These are phyloP conservation scores for Melocanna baccifera DNA, from an alignment of 176 grass and related monocot genomes.

Conservation along the genomic window DNA sequence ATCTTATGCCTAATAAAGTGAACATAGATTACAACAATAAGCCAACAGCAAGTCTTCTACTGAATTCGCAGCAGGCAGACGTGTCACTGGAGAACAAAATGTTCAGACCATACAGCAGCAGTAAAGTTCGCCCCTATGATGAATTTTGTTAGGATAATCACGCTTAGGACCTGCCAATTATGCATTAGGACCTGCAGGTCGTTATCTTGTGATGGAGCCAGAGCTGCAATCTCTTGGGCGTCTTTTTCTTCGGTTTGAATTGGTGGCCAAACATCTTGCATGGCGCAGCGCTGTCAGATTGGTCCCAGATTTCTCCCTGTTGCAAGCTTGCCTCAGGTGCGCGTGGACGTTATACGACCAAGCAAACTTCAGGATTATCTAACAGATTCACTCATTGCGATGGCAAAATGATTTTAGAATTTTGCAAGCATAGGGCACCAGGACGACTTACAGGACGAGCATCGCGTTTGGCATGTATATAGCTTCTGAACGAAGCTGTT, in stretches of 20 bases:
- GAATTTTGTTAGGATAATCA: constrained; percentile 20
- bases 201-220: constrained; percentile 6
- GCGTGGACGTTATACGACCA: constrained; percentile 25
- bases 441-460: not conserved
- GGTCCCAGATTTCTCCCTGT: constrained; percentile 22
- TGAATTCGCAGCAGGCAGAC: constrained; percentile 9
- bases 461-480: not conserved
- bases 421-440: not conserved
- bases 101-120: not conserved
- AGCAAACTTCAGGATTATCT: not conserved
- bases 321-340: constrained; percentile 10
- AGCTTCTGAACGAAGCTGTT: constrained; percentile 15
- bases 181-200: constrained; percentile 24
- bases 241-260: constrained; percentile 51
- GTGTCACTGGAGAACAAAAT: constrained; percentile 4
- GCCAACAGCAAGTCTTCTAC: constrained; percentile 29
- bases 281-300: constrained; percentile 20
- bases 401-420: constrained; percentile 18
- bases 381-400: constrained; percentile 38
- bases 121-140: not conserved
- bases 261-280: constrained; percentile 52
- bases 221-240: constrained; percentile 6
- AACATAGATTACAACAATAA: constrained; percentile 23
- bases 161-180: constrained; percentile 12
- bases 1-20: constrained; percentile 17